Percentiles rank a stretch among this genome's conserved stretches.
phyloP scores from a whole-genome alignment of 1,284 basidiomycete genomes.

The Pascua sp. region DNA sequence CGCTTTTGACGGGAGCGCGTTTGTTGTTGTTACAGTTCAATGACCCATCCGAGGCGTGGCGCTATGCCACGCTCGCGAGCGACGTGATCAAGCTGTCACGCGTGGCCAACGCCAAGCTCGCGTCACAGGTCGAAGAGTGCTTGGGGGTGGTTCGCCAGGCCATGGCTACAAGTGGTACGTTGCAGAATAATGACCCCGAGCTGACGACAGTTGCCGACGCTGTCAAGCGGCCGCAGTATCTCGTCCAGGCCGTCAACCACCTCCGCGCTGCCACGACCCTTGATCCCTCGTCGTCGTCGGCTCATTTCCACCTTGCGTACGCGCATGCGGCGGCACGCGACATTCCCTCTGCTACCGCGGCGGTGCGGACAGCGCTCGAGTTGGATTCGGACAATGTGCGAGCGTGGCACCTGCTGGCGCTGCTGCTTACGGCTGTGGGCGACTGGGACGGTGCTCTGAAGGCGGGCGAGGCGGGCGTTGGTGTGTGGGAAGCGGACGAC shows the following conservation, averaged over 20 bases:
- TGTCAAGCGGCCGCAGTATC: slow-evolving; percentile 58
- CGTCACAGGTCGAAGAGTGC: slow-evolving; percentile 40
- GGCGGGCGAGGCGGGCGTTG: slow-evolving; percentile 68
- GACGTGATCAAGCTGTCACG: slow-evolving; percentile 29
- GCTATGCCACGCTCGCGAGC: slow-evolving; percentile 42
- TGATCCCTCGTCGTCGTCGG: slow-evolving; percentile 59
- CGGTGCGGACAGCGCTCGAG: slow-evolving; percentile 73
- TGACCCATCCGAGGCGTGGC: slow-evolving; percentile 47
- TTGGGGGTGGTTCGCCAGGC: slow-evolving; percentile 48
- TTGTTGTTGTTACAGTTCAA: slow-evolving; percentile 60
- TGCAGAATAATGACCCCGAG: background rate
- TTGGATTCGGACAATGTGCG: slow-evolving; percentile 67
- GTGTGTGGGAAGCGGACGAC: slow-evolving; percentile 54
- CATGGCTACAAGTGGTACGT: slow-evolving; percentile 39
- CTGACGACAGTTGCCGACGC: slow-evolving; percentile 61
- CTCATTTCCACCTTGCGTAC: slow-evolving; percentile 74
- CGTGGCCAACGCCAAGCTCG: slow-evolving; percentile 10
- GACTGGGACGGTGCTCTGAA: slow-evolving; percentile 76
- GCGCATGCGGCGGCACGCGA: slow-evolving; percentile 70
- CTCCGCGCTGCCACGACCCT: slow-evolving; percentile 59
- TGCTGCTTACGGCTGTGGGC: slow-evolving; percentile 73
- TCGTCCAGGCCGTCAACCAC: slow-evolving; percentile 60
- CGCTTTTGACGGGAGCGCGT: slow-evolving; percentile 66
- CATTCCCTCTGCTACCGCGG: slow-evolving; percentile 63
- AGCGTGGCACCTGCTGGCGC: slow-evolving; percentile 87